Evolutionary conservation across 108 stramenopile genomes (phyloP).

Genomic region (Skeletonema potamos): DNA sequence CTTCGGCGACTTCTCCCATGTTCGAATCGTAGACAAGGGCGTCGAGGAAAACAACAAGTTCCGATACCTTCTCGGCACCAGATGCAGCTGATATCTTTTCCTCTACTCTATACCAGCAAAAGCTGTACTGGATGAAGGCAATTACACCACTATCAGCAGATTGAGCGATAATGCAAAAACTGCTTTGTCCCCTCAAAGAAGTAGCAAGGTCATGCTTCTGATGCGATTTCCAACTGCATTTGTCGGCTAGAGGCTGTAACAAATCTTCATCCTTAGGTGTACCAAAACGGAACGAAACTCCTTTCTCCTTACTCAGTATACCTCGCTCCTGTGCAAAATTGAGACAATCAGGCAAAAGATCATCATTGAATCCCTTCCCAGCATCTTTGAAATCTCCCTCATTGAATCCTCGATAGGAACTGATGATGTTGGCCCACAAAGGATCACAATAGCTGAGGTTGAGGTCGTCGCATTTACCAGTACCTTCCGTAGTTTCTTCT

Average conservation of each 20-base stretch:
- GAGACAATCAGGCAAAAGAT: slow-evolving; percentile 27
- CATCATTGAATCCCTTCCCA: slow-evolving; percentile 21
- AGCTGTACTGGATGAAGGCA: slow-evolving; percentile 45
- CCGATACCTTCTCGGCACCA: slow-evolving; percentile 38
- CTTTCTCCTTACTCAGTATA: slow-evolving; percentile 13
- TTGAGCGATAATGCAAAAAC: slow-evolving; percentile 35
- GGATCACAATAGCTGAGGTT: slow-evolving; percentile 33
- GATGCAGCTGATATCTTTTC: slow-evolving; percentile 25
- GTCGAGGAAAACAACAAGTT: slow-evolving; percentile 61
- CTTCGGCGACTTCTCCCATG: not conserved
- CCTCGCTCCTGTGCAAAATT: slow-evolving; percentile 28
- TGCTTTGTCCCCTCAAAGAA: slow-evolving; percentile 25
- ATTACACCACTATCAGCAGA: slow-evolving; percentile 18
- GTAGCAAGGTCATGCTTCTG: slow-evolving; percentile 22
- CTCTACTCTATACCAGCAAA: slow-evolving; percentile 51
- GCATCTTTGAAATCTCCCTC: slow-evolving; percentile 43
- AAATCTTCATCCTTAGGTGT: slow-evolving; percentile 12
- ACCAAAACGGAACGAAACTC: slow-evolving; percentile 30
- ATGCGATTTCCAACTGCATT: slow-evolving; percentile 27
- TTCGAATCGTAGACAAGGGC: slow-evolving; percentile 36
- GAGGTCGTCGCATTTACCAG: slow-evolving; percentile 13
- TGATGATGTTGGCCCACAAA: slow-evolving; percentile 24
- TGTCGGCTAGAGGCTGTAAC: slow-evolving; percentile 12
- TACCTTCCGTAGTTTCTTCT: not conserved
- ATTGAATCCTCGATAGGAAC: slow-evolving; percentile 36